A percentile compares a stretch with the other conserved stretches of the same genome.
phyloP scores from a whole-genome alignment of 2,329 filamentous ascomycete genomes.

The Colletotrichum sp. region DNA sequence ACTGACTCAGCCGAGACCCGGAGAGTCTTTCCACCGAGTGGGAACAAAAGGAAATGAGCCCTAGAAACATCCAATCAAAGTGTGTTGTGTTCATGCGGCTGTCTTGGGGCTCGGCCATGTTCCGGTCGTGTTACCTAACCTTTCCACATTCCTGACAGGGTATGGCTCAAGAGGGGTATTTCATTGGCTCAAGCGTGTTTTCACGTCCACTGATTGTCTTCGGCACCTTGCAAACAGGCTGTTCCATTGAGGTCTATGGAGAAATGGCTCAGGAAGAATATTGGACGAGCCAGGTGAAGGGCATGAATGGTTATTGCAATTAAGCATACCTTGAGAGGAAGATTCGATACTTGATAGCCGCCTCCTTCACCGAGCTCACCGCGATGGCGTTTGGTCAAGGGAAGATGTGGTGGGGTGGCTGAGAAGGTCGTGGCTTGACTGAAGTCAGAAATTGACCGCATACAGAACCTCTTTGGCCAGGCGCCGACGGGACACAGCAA shows the following conservation, averaged over 20 bases:
- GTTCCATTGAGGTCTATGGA: background rate
- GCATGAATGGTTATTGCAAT: background rate
- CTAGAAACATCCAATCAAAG: background rate
- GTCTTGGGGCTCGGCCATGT: background rate
- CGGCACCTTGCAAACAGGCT: background rate
- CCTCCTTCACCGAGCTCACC: background rate
- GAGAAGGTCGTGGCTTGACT: background rate
- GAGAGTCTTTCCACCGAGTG: background rate
- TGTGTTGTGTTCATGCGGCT: background rate
- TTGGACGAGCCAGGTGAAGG: background rate
- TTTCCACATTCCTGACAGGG: background rate
- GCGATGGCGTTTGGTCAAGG: too few species aligned
- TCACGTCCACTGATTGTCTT: background rate
- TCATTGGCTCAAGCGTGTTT: background rate
- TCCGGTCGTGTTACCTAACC: background rate
- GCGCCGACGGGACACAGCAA: background rate
- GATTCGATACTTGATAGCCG: too few species aligned
- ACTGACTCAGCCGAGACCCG: too few species aligned
- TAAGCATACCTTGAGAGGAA: background rate
- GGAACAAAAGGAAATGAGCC: background rate
- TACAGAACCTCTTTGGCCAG: background rate
- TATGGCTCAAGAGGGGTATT: fast-evolving
- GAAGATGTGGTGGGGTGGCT: background rate
- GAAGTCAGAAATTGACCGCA: too few species aligned
- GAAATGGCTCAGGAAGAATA: too few species aligned